These are phyloP conservation scores for Elaeis oleifera DNA, from an alignment of 202 grass and related monocot species.

Conservation along the genomic window DNA sequence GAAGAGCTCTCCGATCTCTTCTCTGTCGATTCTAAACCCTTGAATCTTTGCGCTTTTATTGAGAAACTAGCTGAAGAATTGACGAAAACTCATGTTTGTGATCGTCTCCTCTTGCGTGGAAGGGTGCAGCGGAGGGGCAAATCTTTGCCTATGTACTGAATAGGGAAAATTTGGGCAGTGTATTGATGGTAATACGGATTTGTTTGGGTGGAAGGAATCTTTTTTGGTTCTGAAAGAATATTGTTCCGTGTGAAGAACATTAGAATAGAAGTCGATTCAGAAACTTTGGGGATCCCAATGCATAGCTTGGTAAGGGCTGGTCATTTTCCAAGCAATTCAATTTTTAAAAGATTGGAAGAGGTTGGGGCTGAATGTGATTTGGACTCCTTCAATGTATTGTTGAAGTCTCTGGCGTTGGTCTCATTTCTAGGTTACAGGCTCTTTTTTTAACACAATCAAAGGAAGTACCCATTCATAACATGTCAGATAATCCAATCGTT, in stretches of 20 bases:
- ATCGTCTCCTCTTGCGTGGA: conserved; percentile 19
- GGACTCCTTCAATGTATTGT: conserved; percentile 41
- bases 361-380: conserved; percentile 27
- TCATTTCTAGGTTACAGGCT: conserved; percentile 44
- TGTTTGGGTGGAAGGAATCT: conserved; percentile 54
- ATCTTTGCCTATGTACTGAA: conserved; percentile 41
- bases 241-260: conserved; percentile 38
- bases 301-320: conserved; percentile 51
- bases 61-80: neutral
- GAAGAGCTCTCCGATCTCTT: conserved; percentile 29
- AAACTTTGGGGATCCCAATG: conserved; percentile 50
- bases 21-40: conserved; percentile 6
- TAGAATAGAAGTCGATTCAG: conserved; percentile 26
- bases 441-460: conserved; percentile 32
- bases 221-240: conserved; percentile 33
- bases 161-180: conserved; percentile 20
- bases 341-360: conserved; percentile 29
- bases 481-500: conserved; percentile 51
- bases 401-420: conserved; percentile 56
- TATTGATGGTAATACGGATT: neutral
- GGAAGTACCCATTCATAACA: conserved; percentile 30
- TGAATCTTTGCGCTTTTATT: neutral
- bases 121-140: too few species aligned
- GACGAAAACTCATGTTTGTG: neutral
- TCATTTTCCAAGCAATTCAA: conserved; percentile 31